Evolutionary conservation across 306 rosid species (phyloP).

Genomic region (Sicyos edulis): DNA sequence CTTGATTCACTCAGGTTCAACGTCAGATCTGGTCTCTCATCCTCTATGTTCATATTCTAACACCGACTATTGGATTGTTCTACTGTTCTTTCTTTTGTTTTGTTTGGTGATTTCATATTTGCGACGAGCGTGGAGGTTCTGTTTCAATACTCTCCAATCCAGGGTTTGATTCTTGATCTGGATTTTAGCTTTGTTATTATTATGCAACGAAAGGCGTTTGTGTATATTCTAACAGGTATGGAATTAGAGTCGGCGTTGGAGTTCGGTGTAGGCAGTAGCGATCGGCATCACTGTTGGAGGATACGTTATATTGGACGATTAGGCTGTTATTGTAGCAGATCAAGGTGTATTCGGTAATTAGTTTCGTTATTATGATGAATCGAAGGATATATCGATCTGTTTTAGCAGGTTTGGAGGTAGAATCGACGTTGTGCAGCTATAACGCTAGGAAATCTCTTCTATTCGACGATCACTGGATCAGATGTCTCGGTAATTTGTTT

Average conservation of each 20-base stretch:
- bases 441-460: no score
- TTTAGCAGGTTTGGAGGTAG: no score
- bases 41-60: background rate
- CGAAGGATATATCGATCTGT: no score
- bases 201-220: slow-evolving; percentile 9
- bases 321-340: background rate
- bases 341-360: no score
- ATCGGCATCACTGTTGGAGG: no score
- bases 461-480: no score
- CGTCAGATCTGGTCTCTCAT: background rate
- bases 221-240: background rate
- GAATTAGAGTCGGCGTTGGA: background rate
- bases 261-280: no score
- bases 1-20: background rate
- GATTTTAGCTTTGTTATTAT: background rate
- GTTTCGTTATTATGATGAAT: no score
- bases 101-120: background rate
- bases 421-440: no score
- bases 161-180: background rate
- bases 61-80: background rate
- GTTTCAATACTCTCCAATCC: background rate
- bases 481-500: no score
- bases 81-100: background rate
- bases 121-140: background rate
- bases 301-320: no score